Evolutionary conservation across 192 early-diverging fungal species (phyloP), one percentile per base, ranked within the genome.

Genomic region (Umbelopsis ramanniana): DNA sequence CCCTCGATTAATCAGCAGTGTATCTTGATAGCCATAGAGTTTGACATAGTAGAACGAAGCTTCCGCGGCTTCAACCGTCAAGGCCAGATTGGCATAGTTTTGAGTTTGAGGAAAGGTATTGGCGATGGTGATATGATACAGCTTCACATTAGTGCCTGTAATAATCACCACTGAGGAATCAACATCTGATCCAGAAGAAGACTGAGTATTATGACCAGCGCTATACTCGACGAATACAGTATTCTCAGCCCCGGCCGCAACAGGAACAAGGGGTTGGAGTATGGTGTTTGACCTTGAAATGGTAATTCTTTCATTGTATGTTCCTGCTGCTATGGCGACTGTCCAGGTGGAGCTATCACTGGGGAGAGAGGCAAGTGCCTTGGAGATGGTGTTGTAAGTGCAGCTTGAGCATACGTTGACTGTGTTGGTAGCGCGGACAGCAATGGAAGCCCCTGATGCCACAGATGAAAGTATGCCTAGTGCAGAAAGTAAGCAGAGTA

Each of bases 11-110:
- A 77, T 77, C 6, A 77, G 68, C 22, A 77, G 10, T 11, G 76
- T 77, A 35, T 77, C 76, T 43, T 77, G 76, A 63, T 48, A 77
- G 3, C 71, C 76, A 37, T 69, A 75, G n/a, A 77, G 67, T 14
- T 60, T 66, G 46, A 47, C 46, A 8, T 37, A 40, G 47, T 77
- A 70, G 35, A 74, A 46, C 15, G 52, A 68, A 0, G 52, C 72
- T 52, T 72, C 48, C 8, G 43, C 15, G n/a, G 67, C 73, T 29
- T 74, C 15, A 69, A 74, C 37, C 11, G 52, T 55, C 22, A 74
- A 35, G 3, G 73, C 73, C 10, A 74, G 33, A 26, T 67, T 69
- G 38, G 73, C 73, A 37, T 43, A 54, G 40, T 74, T 74, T 8
- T 6, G 29, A 24, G 73, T 69, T 48, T 74, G 73, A 17, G 48